A percentile compares a stretch with the other conserved stretches of the same genome.
phyloP scores from a whole-genome alignment of 2,329 filamentous ascomycete genomes.

The Chalaropsis ovoidea region DNA sequence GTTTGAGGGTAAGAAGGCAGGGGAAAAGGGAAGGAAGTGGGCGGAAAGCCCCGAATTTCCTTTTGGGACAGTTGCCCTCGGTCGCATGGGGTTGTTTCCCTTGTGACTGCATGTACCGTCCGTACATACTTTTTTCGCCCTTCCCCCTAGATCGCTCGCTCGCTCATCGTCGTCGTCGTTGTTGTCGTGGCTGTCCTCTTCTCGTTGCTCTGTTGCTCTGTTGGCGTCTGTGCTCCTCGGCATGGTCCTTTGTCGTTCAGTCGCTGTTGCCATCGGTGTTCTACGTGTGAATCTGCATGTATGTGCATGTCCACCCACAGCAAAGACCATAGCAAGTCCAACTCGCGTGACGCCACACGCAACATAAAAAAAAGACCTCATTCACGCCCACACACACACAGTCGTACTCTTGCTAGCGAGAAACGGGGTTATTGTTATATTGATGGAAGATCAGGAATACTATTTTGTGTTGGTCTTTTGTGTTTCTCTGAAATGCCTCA shows the following conservation, averaged over 20 bases:
- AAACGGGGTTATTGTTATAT: background rate
- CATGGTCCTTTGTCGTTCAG: background rate
- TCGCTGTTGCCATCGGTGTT: too few species aligned
- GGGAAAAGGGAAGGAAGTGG: background rate
- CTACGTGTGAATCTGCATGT: too few species aligned
- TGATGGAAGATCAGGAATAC: background rate
- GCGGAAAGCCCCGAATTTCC: background rate
- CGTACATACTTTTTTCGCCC: conserved; percentile 5
- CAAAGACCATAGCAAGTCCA: too few species aligned
- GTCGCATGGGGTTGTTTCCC: conserved; percentile 14
- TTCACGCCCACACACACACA: too few species aligned
- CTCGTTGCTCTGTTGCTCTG: background rate
- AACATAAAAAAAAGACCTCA: too few species aligned
- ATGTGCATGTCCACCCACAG: too few species aligned
- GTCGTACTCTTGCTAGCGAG: background rate
- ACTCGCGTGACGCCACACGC: too few species aligned
- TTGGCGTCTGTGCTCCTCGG: conserved; percentile 2
- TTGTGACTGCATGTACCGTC: background rate
- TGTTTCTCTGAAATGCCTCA: conserved; percentile 9
- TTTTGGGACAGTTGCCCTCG: conserved; percentile 10
- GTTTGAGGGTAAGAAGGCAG: background rate
- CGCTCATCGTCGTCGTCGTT: conserved; percentile 8
- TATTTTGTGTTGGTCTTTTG: conserved; percentile 1
- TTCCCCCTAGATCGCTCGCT: too few species aligned
- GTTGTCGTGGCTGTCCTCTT: background rate